phyloP scores from a whole-genome alignment of 176 grass and related monocot genomes.

The Avena eriantha region DNA sequence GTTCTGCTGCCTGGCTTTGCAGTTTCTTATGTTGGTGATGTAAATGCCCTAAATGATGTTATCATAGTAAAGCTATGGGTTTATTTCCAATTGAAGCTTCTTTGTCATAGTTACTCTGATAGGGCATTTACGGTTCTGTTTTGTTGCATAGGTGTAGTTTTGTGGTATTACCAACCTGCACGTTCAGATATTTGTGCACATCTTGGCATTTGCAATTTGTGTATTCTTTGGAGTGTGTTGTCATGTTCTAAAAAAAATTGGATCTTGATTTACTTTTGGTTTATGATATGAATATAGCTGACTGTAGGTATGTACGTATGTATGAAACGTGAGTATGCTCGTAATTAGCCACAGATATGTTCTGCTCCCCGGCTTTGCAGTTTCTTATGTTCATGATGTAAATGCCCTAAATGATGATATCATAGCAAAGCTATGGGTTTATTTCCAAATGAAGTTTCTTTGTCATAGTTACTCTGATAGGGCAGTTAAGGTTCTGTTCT shows the following conservation, averaged over 20 bases:
- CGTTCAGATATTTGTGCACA: background rate
- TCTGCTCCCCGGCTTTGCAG: background rate
- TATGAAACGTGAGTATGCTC: background rate
- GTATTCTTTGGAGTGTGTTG: background rate
- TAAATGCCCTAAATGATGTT: conserved; percentile 35
- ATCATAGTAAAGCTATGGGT: conserved; percentile 1
- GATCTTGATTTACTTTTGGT: no score
- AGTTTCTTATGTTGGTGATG: background rate
- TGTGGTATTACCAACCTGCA: background rate
- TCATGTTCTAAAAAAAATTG: background rate
- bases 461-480: conserved; percentile 72
- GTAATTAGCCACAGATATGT: background rate
- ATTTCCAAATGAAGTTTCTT: conserved; percentile 6
- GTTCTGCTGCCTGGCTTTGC: background rate
- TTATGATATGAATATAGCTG: no score
- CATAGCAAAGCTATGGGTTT: conserved; percentile 37
- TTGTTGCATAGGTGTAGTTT: conserved; percentile 1
- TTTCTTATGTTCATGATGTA: background rate
- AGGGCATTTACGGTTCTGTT: conserved; percentile 40
- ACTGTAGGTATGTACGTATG: no score
- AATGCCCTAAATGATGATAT: conserved; percentile 47
- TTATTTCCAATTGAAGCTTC: conserved; percentile 6
- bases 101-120: conserved; percentile 69
- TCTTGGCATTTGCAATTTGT: background rate
- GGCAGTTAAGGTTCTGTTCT: conserved; percentile 34